A percentile compares a stretch with the other conserved stretches of the same genome.
Conservation (phyloP, 1,139 yeast genomes). For the Magnusiomyces suaveolens region DNA sequence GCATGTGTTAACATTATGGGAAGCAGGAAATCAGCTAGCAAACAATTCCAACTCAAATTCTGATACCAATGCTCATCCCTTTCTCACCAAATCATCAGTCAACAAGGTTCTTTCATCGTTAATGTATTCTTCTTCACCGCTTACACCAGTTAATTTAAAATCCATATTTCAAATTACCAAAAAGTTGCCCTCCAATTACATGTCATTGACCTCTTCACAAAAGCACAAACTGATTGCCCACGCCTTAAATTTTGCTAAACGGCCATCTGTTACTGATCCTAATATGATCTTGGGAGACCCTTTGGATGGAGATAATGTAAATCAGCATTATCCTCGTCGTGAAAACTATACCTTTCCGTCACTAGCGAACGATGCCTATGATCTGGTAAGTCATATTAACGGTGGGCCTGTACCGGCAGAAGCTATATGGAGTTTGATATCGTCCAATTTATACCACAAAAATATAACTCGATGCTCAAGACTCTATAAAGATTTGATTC, state of each 20-base stretch:
- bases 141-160: neutral
- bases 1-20: neutral
- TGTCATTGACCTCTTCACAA: neutral
- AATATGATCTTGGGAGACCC: neutral
- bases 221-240: neutral
- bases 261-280: neutral
- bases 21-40: neutral
- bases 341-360: slow-evolving; percentile 14
- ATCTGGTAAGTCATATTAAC: slow-evolving; percentile 12
- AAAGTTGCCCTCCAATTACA: neutral
- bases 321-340: neutral
- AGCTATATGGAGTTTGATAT: slow-evolving; percentile 15
- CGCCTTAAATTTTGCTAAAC: neutral
- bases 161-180: neutral
- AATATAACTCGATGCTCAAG: neutral
- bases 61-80: neutral
- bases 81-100: neutral
- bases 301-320: no score
- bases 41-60: neutral
- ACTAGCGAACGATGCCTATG: slow-evolving; percentile 21
- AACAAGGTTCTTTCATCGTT: neutral
- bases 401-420: slow-evolving; percentile 20
- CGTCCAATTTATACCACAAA: slow-evolving; percentile 12
- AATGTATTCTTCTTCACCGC: neutral
- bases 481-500: neutral